Conservation (phyloP, 2,329 filamentous ascomycete genomes). For the Colletotrichum spinosum region DNA sequence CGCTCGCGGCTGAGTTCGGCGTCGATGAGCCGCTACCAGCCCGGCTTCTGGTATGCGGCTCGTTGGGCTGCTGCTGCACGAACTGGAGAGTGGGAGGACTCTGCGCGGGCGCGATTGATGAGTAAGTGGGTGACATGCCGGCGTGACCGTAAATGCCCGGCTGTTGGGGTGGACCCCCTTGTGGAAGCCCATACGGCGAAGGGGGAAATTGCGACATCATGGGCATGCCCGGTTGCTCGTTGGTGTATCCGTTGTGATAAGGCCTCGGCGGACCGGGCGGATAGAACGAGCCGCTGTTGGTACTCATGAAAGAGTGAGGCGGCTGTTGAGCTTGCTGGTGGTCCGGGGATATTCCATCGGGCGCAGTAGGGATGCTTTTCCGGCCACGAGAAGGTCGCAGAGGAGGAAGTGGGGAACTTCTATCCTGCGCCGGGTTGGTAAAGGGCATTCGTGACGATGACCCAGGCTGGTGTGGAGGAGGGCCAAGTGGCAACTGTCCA, state of each 20-base stretch:
- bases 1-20: constrained; percentile 32
- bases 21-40: constrained; percentile 38
- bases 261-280: constrained; percentile 33
- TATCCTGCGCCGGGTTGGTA: constrained; percentile 35
- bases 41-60: constrained; percentile 27
- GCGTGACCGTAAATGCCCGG: constrained; percentile 23
- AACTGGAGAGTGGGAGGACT: constrained; percentile 36
- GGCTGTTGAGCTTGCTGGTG: constrained; percentile 28
- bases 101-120: constrained; percentile 35
- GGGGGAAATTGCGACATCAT: constrained; percentile 30
- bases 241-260: constrained; percentile 35
- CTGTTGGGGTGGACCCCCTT: constrained; percentile 9
- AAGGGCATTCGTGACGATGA: constrained; percentile 37
- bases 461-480: constrained; percentile 26
- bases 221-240: constrained; percentile 30
- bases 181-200: constrained; percentile 13
- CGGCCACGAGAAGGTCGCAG: constrained; percentile 34
- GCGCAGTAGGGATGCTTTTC: constrained; percentile 24
- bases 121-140: constrained; percentile 35
- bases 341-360: constrained; percentile 22
- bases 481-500: constrained; percentile 24
- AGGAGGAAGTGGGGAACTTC: constrained; percentile 36
- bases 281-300: constrained; percentile 34
- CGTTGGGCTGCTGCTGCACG: constrained; percentile 32
- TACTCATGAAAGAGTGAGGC: constrained; percentile 30